Conservation (phyloP, 2,329 filamentous ascomycete species). For the Fusarium xylarioides region DNA sequence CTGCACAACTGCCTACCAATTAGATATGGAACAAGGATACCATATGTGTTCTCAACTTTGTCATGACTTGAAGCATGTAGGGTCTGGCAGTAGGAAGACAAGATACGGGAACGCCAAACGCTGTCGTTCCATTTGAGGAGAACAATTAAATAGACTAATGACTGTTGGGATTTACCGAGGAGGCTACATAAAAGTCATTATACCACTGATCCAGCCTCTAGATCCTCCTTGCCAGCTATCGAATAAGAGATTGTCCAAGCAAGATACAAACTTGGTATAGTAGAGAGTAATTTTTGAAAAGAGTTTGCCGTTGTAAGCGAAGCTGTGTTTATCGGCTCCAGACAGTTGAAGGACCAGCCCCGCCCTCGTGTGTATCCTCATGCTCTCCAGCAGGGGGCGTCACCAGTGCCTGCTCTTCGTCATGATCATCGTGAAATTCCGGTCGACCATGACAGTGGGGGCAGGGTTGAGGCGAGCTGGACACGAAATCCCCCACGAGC, state of each 20-base stretch:
- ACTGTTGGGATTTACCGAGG: accelerated
- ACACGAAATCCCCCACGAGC: background rate
- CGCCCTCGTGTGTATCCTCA: background rate
- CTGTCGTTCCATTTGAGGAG: accelerated
- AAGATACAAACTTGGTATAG: background rate
- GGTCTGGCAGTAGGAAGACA: accelerated
- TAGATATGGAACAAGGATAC: accelerated
- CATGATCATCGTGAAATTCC: background rate
- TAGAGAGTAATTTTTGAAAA: background rate
- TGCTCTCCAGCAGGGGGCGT: background rate
- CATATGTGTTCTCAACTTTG: accelerated
- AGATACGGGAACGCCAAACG: accelerated
- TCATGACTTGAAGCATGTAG: background rate
- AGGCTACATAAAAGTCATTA: background rate
- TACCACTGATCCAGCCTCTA: accelerated
- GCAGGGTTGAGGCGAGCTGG: background rate
- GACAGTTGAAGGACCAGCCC: background rate
- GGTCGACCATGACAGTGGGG: background rate
- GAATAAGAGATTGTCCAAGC: accelerated
- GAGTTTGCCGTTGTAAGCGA: accelerated
- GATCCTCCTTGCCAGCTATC: accelerated
- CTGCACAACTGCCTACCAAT: background rate
- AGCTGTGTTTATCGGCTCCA: background rate
- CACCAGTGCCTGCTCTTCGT: background rate
- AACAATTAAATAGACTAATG: accelerated